Evolutionary conservation across 129 eudicot genomes (phyloP).

Genomic region (Gnaphalium uliginosum): DNA sequence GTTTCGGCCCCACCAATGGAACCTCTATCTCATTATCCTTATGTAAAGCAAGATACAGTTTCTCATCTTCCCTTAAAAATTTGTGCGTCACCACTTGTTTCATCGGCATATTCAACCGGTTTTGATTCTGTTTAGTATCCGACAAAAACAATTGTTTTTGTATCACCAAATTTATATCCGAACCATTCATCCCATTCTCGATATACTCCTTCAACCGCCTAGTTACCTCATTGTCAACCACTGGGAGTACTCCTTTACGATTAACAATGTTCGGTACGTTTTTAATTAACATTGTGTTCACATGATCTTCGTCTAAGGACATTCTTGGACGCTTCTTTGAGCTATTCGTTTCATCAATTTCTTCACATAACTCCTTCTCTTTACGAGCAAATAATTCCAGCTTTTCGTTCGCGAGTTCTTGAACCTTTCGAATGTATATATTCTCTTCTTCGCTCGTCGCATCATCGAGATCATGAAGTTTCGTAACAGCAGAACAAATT

Average conservation of each 20-base stretch:
- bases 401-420: constrained; percentile 1
- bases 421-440: neutral
- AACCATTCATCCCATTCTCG: neutral
- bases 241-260: neutral
- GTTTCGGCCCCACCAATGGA: neutral
- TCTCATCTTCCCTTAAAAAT: neutral
- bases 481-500: neutral
- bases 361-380: neutral
- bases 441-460: neutral
- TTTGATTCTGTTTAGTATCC: neutral
- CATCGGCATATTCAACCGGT: neutral
- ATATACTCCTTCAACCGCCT: neutral
- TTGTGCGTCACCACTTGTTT: neutral
- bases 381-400: neutral
- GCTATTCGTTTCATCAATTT: neutral
- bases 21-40: neutral
- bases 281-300: neutral
- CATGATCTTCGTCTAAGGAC: neutral
- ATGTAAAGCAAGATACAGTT: neutral
- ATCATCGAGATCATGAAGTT: neutral
- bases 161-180: neutral
- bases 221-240: constrained; percentile 3
- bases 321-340: neutral
- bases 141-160: neutral
- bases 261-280: no score